Evolutionary conservation across 768 basidiomycete genomes (phyloP).

Genomic region (Leucocoprinus birnbaumii): DNA sequence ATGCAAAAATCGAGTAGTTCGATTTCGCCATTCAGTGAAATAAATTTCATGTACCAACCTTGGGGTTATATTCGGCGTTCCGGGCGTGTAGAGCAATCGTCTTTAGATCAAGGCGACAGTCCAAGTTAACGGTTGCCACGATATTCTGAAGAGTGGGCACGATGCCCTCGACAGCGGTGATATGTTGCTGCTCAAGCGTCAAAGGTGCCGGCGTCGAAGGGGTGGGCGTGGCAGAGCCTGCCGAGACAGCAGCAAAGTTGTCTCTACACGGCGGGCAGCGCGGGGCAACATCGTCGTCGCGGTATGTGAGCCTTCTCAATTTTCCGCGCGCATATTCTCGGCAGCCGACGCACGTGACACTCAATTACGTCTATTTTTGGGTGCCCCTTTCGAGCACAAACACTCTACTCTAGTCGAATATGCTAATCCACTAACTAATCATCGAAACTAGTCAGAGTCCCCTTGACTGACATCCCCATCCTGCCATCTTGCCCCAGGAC

Average conservation of each 20-base stretch:
- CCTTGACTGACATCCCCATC: too few species aligned
- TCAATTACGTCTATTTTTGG: background rate
- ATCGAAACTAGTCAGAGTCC: too few species aligned
- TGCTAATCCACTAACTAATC: too few species aligned
- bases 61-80: conserved; percentile 99
- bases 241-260: conserved; percentile 57
- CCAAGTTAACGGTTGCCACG: conserved; percentile 97
- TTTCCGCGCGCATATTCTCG: background rate
- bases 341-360: background rate
- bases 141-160: conserved; percentile 99
- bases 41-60: conserved; percentile 74
- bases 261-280: conserved; percentile 35
- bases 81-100: conserved; percentile 97
- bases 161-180: conserved; percentile 95
- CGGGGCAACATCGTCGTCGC: conserved; percentile 33
- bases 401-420: too few species aligned
- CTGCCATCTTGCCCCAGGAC: too few species aligned
- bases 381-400: too few species aligned
- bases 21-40: conserved; percentile 44
- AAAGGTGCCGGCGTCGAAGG: conserved; percentile 71
- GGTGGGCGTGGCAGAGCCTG: conserved; percentile 64
- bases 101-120: conserved; percentile 95
- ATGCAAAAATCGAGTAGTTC: conserved; percentile 60
- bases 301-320: background rate
- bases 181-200: conserved; percentile 89